A percentile compares a stretch with the other conserved stretches of the same genome.
phyloP scores from a whole-genome alignment of 225 moss, liverwort and hornwort species.

The Climacium dendroides region DNA sequence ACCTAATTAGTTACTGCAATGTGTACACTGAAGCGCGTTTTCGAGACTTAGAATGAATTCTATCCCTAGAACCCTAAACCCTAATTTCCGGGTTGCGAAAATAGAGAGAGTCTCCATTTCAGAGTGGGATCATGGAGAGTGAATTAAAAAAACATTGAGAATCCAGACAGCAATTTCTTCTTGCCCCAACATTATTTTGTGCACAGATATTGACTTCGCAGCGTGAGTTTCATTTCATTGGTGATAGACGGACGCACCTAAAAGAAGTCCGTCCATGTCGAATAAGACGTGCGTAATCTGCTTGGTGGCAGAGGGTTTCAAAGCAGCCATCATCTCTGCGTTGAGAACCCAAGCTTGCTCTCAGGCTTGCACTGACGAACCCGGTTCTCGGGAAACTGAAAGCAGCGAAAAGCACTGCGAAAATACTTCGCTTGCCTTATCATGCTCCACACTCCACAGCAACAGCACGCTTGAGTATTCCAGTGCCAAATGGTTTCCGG shows the following conservation, averaged over 20 bases:
- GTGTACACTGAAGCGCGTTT: background rate
- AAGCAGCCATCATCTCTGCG: slow-evolving; percentile 14
- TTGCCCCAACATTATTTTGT: too few species aligned
- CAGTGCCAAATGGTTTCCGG: too few species aligned
- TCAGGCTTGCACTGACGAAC: background rate
- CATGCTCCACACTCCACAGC: background rate
- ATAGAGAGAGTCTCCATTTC: background rate
- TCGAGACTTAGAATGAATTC: background rate
- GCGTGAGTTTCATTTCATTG: background rate
- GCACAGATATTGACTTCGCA: background rate
- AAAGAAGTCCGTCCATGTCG: slow-evolving; percentile 93
- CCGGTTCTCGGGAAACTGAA: background rate
- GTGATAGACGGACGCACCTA: slow-evolving; percentile 25
- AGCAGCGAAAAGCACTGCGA: background rate
- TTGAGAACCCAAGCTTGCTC: background rate
- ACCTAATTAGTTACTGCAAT: background rate
- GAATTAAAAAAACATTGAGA: background rate
- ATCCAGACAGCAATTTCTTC: background rate
- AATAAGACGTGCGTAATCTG: slow-evolving; percentile 71
- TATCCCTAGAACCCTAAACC: background rate
- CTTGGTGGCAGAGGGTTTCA: background rate
- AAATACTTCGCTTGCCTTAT: background rate
- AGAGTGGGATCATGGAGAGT: background rate
- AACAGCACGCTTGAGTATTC: background rate
- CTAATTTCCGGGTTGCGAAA: background rate